Conservation (phyloP, 768 basidiomycete genomes). For the Phaeotremella skinneri region DNA sequence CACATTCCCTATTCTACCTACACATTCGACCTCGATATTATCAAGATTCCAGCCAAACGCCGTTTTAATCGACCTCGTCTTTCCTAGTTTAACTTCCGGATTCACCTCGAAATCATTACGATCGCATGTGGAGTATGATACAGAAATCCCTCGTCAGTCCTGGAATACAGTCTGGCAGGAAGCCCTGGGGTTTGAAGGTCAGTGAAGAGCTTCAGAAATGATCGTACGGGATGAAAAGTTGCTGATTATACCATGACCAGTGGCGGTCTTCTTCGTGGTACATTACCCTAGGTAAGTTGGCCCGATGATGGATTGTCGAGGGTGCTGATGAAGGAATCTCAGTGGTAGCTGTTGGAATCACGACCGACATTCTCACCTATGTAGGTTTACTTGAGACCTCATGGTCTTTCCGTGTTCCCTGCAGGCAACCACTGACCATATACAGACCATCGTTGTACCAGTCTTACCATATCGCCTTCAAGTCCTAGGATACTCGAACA, state of each 20-base stretch:
- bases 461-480: constrained; percentile 42
- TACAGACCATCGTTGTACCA: constrained; percentile 41
- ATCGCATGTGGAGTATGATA: no score
- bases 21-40: neutral
- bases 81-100: neutral
- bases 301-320: neutral
- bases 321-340: neutral
- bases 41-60: neutral
- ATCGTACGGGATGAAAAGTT: neutral
- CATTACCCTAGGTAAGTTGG: neutral
- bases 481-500: constrained; percentile 30
- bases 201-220: neutral
- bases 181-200: neutral
- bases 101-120: no score
- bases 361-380: constrained; percentile 39
- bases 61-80: neutral
- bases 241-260: neutral
- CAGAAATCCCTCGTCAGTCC: neutral
- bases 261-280: constrained; percentile 11
- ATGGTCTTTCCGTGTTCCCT: neutral
- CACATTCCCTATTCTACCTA: no score
- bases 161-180: neutral
- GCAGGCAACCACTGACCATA: neutral
- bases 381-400: constrained; percentile 18
- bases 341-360: constrained; percentile 31